phyloP scores from a whole-genome alignment of 805 yeast genomes.

The Hyphopichia homilentoma region DNA sequence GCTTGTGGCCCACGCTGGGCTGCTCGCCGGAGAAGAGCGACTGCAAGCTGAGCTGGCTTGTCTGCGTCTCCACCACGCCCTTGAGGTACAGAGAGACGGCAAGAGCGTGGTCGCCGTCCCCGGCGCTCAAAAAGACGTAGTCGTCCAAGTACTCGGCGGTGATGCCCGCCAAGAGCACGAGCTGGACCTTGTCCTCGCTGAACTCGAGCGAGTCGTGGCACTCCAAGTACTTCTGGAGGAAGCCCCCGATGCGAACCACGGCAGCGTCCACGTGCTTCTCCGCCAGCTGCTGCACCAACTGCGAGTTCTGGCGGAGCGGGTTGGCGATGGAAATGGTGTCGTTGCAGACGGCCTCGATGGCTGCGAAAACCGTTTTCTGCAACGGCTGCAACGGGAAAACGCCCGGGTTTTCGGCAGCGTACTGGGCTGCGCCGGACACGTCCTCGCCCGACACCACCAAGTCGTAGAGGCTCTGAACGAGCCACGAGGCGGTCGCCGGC shows the following conservation, averaged over 20 bases:
- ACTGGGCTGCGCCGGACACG: too few species aligned
- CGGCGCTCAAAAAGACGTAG: constrained; percentile 12
- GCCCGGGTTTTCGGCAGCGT: too few species aligned
- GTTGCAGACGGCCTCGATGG: constrained; percentile 10
- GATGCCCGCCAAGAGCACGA: constrained; percentile 6
- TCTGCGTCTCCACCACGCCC: too few species aligned
- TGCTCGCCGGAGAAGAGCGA: too few species aligned
- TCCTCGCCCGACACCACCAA: too few species aligned
- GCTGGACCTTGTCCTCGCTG: constrained; percentile 5
- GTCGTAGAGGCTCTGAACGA: too few species aligned
- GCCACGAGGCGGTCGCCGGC: constrained; percentile 4
- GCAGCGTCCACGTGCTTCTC: constrained; percentile 3
- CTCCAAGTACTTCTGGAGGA: constrained; percentile 6
- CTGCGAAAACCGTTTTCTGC: constrained; percentile 10
- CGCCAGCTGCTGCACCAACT: constrained; percentile 16
- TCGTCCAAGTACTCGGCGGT: constrained; percentile 19
- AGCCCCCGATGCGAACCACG: constrained; percentile 11
- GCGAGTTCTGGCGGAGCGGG: constrained; percentile 41
- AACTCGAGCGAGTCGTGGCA: neutral
- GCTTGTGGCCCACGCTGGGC: too few species aligned
- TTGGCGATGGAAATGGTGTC: constrained; percentile 43
- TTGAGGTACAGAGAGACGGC: too few species aligned
- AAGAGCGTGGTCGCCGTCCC: neutral
- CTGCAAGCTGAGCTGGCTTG: too few species aligned
- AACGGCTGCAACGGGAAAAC: constrained; percentile 28